A percentile compares a stretch with the other conserved stretches of the same genome.
Evolutionary conservation across 2,329 filamentous ascomycete genomes (phyloP).

Genomic region (Pyrenochaeta sp.): DNA sequence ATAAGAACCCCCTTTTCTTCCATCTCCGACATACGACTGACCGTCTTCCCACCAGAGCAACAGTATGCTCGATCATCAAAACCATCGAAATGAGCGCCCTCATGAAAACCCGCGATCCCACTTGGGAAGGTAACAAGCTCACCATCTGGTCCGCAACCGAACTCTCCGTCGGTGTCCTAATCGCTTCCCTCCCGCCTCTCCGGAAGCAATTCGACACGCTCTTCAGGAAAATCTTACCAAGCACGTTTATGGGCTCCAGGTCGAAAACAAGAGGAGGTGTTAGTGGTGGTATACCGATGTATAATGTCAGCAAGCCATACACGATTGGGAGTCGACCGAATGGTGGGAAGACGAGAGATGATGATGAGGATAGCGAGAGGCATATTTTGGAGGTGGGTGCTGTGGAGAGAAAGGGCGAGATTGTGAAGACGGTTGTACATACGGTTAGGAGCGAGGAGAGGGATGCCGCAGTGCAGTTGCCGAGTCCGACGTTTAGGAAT

Average conservation of each 20-base stretch:
- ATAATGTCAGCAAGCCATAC: slow-evolving; percentile 25
- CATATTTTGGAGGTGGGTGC: slow-evolving; percentile 17
- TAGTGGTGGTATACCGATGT: slow-evolving; percentile 23
- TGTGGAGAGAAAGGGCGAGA: slow-evolving; percentile 11
- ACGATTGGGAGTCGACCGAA: slow-evolving; percentile 9
- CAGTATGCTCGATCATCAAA: slow-evolving; percentile 40
- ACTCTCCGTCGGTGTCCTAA: slow-evolving; percentile 30
- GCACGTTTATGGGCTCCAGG: slow-evolving; percentile 15
- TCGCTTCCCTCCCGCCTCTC: slow-evolving; percentile 34
- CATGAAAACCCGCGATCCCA: slow-evolving; percentile 29
- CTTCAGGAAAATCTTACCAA: slow-evolving; percentile 25
- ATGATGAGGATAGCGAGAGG: slow-evolving; percentile 33
- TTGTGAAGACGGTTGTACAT: slow-evolving; percentile 32
- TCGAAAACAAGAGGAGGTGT: slow-evolving; percentile 11
- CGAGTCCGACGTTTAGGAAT: slow-evolving; percentile 2
- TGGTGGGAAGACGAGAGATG: slow-evolving; percentile 10
- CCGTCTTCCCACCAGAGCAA: slow-evolving; percentile 21
- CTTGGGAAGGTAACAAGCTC: slow-evolving; percentile 36
- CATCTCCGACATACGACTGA: neutral
- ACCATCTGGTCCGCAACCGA: slow-evolving; percentile 38
- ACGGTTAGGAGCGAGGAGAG: slow-evolving; percentile 25
- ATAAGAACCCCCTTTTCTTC: neutral
- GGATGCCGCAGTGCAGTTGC: slow-evolving; percentile 1
- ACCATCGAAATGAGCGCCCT: slow-evolving; percentile 32
- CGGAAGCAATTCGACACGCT: slow-evolving; percentile 37